Evolutionary conservation across 257 asterid species (phyloP), one percentile per base, ranked within the genome.

Genomic region (Handroanthus guayacan): DNA sequence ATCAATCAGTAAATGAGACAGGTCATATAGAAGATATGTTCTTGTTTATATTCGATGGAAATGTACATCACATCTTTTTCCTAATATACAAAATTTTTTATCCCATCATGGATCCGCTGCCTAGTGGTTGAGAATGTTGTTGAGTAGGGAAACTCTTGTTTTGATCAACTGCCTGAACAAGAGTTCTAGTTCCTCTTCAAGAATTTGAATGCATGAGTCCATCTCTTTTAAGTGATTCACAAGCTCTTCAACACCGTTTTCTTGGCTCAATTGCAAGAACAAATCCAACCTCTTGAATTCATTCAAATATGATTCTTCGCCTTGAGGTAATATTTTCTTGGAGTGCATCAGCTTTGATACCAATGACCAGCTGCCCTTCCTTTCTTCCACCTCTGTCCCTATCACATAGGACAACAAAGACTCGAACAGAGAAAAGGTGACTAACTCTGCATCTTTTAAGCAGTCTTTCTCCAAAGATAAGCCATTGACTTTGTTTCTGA

Each of bases 71-170:
- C 25, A 5, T 7, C 25, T 14, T 67, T 48, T 45, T 6, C 20
- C 43, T 10, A 3, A 5, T 5, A 48, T 56, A 72, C 75, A 66
- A 78, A 62, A 74, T 14, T 61, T 69, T 58, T 10, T 6, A 73
- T 56, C 71, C 10, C 74, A 20, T 4, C 0, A 13, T 12, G 45
- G 58, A 20, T 63, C n/a, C 39, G 20, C 31, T n/a, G 54, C 1
- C 80, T 79, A 82, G 63, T 74, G 74, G 51, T 61, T 86, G 65
- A 84, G 61, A 58, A 75, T 80, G 63, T 81, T 87, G 76, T 81
- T 87, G 76, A 82, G 89, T 43, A 83, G 81, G 36, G 74, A 85
- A 16, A 82, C 90, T 78, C 87, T 71, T 31, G 85, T 72, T 77
- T 75, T 79, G 34, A 84, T 86, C 54, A 86, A 63, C 44, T 73